phyloP scores from a whole-genome alignment of 1,139 yeast genomes.

The Saccharomycopsis phalli region DNA sequence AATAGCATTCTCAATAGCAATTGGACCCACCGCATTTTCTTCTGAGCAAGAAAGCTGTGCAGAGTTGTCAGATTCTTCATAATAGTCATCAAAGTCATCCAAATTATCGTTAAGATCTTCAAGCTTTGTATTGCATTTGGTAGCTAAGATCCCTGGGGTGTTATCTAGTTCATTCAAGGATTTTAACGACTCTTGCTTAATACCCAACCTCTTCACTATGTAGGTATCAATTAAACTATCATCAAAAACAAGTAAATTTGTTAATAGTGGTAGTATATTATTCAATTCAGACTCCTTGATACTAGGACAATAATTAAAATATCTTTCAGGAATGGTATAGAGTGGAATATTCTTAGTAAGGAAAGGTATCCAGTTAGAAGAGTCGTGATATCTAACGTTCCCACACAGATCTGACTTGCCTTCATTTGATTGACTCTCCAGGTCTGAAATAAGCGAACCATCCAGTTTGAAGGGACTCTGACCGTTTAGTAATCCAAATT shows the following conservation, averaged over 20 bases:
- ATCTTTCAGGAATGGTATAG: slow-evolving; percentile 38
- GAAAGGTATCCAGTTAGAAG: slow-evolving; percentile 43
- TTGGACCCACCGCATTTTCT: neutral
- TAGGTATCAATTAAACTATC: slow-evolving; percentile 14
- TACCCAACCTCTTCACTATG: slow-evolving; percentile 5
- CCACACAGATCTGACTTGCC: neutral
- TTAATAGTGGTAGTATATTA: slow-evolving; percentile 25
- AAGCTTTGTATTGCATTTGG: neutral
- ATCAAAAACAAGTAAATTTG: slow-evolving; percentile 25
- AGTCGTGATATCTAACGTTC: slow-evolving; percentile 23
- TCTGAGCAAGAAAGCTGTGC: too few species aligned
- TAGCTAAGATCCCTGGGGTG: neutral
- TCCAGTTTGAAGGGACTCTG: neutral
- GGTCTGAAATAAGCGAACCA: neutral
- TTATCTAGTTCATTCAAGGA: slow-evolving; percentile 8
- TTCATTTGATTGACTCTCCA: neutral
- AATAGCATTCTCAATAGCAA: slow-evolving; percentile 8
- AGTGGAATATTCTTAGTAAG: slow-evolving; percentile 43
- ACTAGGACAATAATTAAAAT: slow-evolving; percentile 30
- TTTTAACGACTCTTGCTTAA: slow-evolving; percentile 16
- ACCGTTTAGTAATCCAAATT: slow-evolving; percentile 21
- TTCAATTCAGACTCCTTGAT: slow-evolving; percentile 22
- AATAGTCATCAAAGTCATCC: slow-evolving; percentile 15
- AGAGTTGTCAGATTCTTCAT: too few species aligned
- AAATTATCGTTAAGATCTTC: slow-evolving; percentile 5